phyloP scores from a whole-genome alignment of 306 rosid genomes.

The Malus sylvestris region DNA sequence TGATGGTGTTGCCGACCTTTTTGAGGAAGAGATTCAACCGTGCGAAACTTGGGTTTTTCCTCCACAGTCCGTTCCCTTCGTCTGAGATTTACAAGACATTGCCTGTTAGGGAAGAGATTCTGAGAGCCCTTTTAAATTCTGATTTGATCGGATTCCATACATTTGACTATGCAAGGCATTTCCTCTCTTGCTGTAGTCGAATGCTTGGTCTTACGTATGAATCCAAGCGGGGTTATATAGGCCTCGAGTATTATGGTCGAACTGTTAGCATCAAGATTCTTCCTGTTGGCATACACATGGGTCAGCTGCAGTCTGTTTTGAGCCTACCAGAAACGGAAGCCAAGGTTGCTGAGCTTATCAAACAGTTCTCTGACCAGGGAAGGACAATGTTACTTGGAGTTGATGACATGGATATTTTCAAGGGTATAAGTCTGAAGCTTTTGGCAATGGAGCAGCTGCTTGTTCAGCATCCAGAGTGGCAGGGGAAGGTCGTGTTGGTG shows the following conservation, averaged over 20 bases:
- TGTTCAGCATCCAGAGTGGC: conserved; percentile 52
- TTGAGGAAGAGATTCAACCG: conserved; percentile 77
- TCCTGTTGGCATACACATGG: conserved; percentile 81
- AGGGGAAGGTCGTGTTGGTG: conserved; percentile 63
- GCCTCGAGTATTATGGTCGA: conserved; percentile 78
- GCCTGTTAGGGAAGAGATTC: conserved; percentile 71
- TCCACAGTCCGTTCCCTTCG: conserved; percentile 82
- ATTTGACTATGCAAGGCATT: conserved; percentile 78
- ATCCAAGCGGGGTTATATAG: conserved; percentile 76
- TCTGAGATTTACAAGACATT: conserved; percentile 74
- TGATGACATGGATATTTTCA: conserved; percentile 91
- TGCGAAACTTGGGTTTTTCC: conserved; percentile 72
- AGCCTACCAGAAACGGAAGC: conserved; percentile 46
- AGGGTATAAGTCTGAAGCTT: conserved; percentile 77
- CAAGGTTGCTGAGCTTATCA: conserved; percentile 52
- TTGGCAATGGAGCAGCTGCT: conserved; percentile 89
- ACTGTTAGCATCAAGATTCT: conserved; percentile 79
- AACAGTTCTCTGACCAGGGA: conserved; percentile 36
- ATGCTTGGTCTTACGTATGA: conserved; percentile 76
- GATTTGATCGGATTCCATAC: conserved; percentile 88
- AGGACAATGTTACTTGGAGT: conserved; percentile 62
- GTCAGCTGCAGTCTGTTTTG: conserved; percentile 66
- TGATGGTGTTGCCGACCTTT: conserved; percentile 81
- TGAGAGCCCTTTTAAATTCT: conserved; percentile 68
- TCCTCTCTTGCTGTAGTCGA: conserved; percentile 76